These are phyloP conservation scores for Dictyostelium citrinum DNA, from an alignment of 78 protist species.

Conservation along the genomic window DNA sequence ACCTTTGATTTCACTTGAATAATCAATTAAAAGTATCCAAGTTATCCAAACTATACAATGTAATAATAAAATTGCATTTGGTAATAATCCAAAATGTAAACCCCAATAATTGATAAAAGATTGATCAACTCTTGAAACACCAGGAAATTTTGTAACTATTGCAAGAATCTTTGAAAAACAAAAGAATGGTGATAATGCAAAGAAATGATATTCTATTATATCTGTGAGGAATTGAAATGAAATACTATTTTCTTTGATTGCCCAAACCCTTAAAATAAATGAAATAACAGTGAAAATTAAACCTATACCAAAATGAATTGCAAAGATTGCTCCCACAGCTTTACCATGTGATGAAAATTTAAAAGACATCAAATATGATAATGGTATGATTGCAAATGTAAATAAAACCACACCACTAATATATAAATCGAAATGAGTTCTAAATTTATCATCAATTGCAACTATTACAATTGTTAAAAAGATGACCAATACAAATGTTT, in stretches of 20 bases:
- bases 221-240: not conserved
- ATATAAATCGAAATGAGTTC: not conserved
- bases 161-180: not conserved
- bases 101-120: not conserved
- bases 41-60: not conserved
- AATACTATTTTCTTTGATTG: not conserved
- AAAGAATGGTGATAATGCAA: not conserved
- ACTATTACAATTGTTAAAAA: not conserved
- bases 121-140: not conserved
- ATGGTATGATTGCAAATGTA: not conserved
- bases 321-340: slow-evolving; percentile 9
- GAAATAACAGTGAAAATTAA: not conserved
- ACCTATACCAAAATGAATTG: not conserved
- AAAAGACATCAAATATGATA: not conserved
- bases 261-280: not conserved
- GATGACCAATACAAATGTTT: not conserved
- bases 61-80: not conserved
- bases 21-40: not conserved
- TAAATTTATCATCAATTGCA: not conserved
- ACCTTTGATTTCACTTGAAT: not conserved
- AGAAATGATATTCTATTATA: not conserved
- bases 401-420: not conserved
- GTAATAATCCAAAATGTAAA: not conserved
- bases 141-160: not conserved
- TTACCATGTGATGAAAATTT: not conserved